Evolutionary conservation across 768 basidiomycete species (phyloP).

Genomic region (Baorangia bicolor): DNA sequence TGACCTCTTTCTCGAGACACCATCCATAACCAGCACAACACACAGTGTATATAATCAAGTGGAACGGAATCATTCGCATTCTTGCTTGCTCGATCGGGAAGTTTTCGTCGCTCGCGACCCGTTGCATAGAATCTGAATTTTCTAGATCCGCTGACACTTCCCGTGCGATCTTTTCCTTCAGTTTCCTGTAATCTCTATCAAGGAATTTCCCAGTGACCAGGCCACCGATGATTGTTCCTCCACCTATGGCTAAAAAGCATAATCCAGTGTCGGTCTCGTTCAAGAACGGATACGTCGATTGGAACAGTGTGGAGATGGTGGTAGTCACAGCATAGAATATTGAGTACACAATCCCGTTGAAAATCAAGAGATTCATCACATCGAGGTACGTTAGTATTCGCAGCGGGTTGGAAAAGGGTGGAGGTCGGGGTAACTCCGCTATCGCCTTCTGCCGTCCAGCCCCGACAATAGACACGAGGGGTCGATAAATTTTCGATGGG

Average conservation of each 20-base stretch:
- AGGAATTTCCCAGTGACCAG: conserved; percentile 58
- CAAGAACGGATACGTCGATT: conserved; percentile 47
- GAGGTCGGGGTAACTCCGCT: conserved; percentile 1
- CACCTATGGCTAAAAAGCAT: conserved; percentile 75
- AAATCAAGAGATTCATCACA: conserved; percentile 41
- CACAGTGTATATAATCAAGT: conserved; percentile 38
- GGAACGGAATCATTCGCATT: conserved; percentile 44
- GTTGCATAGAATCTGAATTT: conserved; percentile 16
- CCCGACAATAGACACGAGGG: conserved; percentile 27
- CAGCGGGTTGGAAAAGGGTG: conserved; percentile 39
- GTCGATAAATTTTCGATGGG: conserved; percentile 26
- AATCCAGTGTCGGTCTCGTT: conserved; percentile 59
- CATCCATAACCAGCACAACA: conserved; percentile 59
- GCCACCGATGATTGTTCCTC: conserved; percentile 65
- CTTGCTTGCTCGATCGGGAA: conserved; percentile 66
- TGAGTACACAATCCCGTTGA: conserved; percentile 53
- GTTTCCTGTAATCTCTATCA: conserved; percentile 61
- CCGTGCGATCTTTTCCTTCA: conserved; percentile 23
- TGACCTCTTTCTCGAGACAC: conserved; percentile 49
- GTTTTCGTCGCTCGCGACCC: conserved; percentile 32
- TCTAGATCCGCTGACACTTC: conserved; percentile 22
- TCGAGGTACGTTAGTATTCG: conserved; percentile 39
- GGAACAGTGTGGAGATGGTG: conserved; percentile 51
- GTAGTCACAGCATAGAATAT: conserved; percentile 49
- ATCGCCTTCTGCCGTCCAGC: conserved; percentile 15